Evolutionary conservation across 345 rosid species (phyloP), one percentile per base, ranked within the genome.

Genomic region (Physaria fendleri): DNA sequence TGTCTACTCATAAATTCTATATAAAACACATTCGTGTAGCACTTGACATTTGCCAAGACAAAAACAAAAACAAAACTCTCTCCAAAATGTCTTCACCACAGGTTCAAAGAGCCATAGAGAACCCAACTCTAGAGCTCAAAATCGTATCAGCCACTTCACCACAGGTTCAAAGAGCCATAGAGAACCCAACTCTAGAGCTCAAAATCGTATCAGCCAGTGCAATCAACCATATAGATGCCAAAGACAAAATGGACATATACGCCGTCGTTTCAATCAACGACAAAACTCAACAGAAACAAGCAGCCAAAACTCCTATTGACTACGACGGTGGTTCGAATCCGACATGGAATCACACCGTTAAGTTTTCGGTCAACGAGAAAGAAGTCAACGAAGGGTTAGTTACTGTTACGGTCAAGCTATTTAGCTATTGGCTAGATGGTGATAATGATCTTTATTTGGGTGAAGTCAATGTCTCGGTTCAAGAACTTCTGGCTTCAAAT

Each of bases 221-320:
- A 33, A 66, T 90, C 23, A 77, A 74, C 65, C 69, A 83, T 47
- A 83, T 75, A 17, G 83, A 85, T 44, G 69, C 76, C 27, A 28
- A 81, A 47, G 65, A 80, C 59, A 90, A 82, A 62, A 78, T 83
- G 81, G 95, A 85, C 56, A 82, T 81, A 5, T 90, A 87, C 78
- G 87, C 74, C 20, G 74, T 81, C 63, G 78, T 79, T 72, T 78
- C 81, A 8, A 46, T 90, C 64, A 15, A 67, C 25, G 85, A 74
- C 61, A 46, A 57, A 5, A 34, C 42, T 6, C 43, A 41, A 27
- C 27, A 64, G 10, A 68, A 64, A 39, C 85, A 79, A 70, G 72
- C 70, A 57, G 63, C 69, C 11, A 85, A 76, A 54, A 77, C 91
- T 16, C 77, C 74, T 0, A 73, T 82, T 0, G 74, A 85, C 63